A percentile compares a stretch with the other conserved stretches of the same genome.
These are phyloP conservation scores for Phaeosphaeriaceae sp. DNA, from an alignment of 2,329 filamentous ascomycete species.

Conservation along the genomic window DNA sequence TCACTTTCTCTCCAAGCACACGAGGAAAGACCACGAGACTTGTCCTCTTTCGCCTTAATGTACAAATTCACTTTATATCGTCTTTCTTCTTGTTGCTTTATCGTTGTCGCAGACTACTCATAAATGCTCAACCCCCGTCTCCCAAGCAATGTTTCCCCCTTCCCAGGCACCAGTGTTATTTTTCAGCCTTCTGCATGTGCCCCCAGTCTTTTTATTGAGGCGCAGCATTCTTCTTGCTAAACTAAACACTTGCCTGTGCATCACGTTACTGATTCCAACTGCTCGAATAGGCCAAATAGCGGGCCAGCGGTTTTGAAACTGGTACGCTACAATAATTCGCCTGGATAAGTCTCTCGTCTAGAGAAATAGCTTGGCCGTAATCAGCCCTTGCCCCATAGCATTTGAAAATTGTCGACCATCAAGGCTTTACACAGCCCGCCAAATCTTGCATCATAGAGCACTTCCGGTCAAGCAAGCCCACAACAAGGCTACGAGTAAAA, in stretches of 20 bases:
- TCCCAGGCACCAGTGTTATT: constrained; percentile 29
- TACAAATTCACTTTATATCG: constrained; percentile 6
- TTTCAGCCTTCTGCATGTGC: constrained; percentile 31
- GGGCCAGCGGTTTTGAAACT: constrained; percentile 24
- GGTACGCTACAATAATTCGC: constrained; percentile 20
- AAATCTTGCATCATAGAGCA: neutral
- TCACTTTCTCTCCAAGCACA: constrained; percentile 12
- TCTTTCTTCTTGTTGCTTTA: constrained; percentile 1
- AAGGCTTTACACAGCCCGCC: constrained; percentile 20
- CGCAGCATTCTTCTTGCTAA: constrained; percentile 25
- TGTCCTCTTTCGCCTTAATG: neutral
- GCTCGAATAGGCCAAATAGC: constrained; percentile 29
- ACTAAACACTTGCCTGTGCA: constrained; percentile 9
- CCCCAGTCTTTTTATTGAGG: constrained; percentile 19
- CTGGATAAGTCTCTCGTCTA: constrained; percentile 20
- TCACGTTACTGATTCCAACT: constrained; percentile 23
- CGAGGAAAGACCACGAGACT: constrained; percentile 11
- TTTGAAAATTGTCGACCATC: neutral
- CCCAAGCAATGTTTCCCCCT: constrained; percentile 18
- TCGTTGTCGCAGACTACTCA: constrained; percentile 3
- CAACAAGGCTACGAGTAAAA: constrained; percentile 19
- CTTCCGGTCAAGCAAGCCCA: constrained; percentile 13
- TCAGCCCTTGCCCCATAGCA: constrained; percentile 7
- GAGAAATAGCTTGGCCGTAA: constrained; percentile 8
- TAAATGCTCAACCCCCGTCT: constrained; percentile 3